Conservation (phyloP, 2,329 filamentous ascomycete species). For the Apiospora arundinis region DNA sequence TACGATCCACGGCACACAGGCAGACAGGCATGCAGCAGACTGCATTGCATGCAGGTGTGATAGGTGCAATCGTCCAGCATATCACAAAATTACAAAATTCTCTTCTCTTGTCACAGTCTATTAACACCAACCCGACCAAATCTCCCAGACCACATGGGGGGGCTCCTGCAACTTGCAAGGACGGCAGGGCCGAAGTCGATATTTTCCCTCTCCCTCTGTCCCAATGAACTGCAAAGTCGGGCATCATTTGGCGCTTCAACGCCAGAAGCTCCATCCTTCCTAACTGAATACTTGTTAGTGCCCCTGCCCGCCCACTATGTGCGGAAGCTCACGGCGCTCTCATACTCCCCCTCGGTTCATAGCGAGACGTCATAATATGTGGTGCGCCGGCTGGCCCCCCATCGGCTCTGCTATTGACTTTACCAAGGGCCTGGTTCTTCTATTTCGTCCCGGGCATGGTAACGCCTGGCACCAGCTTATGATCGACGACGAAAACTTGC, state of each 20-base stretch:
- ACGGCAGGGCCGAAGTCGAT: conserved; percentile 1
- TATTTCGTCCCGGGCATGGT: neutral
- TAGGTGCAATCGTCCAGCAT: neutral
- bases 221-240: conserved; percentile 4
- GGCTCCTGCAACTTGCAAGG: conserved; percentile 10
- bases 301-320: neutral
- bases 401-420: neutral
- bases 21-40: neutral
- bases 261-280: conserved; percentile 9
- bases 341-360: neutral
- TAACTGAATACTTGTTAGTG: neutral
- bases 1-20: neutral
- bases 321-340: neutral
- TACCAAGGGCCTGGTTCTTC: conserved; percentile 11
- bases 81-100: neutral
- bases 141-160: neutral
- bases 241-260: neutral
- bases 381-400: neutral
- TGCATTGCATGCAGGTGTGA: neutral
- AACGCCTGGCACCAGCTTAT: neutral
- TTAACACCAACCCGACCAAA: neutral
- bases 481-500: conserved; percentile 9
- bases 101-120: neutral
- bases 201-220: neutral
- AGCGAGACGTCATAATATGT: conserved; percentile 5